phyloP scores from a whole-genome alignment of 208 protist genomes.

The Angomonas desouzai region DNA sequence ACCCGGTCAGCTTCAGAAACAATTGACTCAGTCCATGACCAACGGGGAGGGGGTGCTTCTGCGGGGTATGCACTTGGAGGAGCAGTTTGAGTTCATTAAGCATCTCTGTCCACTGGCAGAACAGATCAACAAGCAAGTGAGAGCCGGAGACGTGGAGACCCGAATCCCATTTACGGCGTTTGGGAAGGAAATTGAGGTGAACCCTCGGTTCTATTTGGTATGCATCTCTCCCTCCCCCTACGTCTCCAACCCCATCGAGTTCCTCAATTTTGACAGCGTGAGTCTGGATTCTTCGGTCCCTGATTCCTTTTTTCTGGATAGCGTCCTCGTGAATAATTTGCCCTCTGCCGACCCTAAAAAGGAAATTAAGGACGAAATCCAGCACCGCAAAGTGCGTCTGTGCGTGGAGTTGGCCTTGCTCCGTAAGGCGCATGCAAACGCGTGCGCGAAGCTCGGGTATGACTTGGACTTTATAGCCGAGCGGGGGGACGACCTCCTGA shows the following conservation, averaged over 20 bases:
- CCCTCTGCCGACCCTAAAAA: conserved; percentile 17
- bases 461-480: conserved; percentile 43
- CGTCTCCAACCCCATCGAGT: background rate
- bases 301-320: conserved; percentile 7
- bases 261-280: conserved; percentile 25
- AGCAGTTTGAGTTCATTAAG: conserved; percentile 23
- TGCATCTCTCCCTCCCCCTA: conserved; percentile 37
- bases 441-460: conserved; percentile 22
- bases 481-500: conserved; percentile 28
- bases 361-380: conserved; percentile 23
- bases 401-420: conserved; percentile 24
- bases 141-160: background rate
- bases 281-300: conserved; percentile 20
- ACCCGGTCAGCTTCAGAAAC: conserved; percentile 30
- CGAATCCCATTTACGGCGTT: conserved; percentile 21
- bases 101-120: conserved; percentile 23
- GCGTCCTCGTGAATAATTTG: conserved; percentile 1
- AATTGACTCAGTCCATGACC: conserved; percentile 41
- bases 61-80: conserved; percentile 42
- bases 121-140: conserved; percentile 8
- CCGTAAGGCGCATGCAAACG: conserved; percentile 13
- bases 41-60: conserved; percentile 64
- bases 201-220: conserved; percentile 54
- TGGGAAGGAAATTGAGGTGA: conserved; percentile 41
- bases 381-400: conserved; percentile 26